Conservation (phyloP, 352 stramenopile genomes). For the Discostella stelligera region DNA sequence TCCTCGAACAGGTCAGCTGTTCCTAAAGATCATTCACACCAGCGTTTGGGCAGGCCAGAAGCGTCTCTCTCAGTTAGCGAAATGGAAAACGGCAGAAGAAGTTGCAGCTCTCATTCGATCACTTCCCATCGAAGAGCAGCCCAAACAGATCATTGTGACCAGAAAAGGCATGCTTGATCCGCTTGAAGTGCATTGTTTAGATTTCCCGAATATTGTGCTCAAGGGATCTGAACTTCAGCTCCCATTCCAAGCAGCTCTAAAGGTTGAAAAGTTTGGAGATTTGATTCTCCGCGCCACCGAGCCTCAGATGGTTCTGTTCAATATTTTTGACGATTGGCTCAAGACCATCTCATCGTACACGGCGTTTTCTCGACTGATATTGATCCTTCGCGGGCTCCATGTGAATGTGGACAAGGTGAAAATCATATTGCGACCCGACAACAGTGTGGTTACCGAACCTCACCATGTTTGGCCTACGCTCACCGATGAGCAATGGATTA, state of each 20-base stretch:
- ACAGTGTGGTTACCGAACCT: constrained; percentile 96
- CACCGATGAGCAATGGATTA: constrained; percentile 99
- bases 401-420: constrained; percentile 90
- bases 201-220: constrained; percentile 99
- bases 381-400: constrained; percentile 98
- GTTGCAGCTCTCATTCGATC: constrained; percentile 98
- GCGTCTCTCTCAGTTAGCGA: constrained; percentile 97
- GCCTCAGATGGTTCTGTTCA: constrained; percentile 99
- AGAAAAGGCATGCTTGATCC: constrained; percentile 99
- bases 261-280: constrained; percentile 99
- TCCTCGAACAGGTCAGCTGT: constrained; percentile 97
- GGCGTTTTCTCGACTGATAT: constrained; percentile 98
- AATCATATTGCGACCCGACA: constrained; percentile 96
- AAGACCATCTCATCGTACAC: constrained; percentile 99
- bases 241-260: constrained; percentile 98
- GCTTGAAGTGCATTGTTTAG: constrained; percentile 97
- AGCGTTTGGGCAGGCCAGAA: constrained; percentile 99
- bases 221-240: constrained; percentile 98
- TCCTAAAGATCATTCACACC: constrained; percentile 99
- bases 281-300: constrained; percentile 99
- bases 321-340: constrained; percentile 99
- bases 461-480: constrained; percentile 99
- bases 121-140: constrained; percentile 98
- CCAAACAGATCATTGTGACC: constrained; percentile 99
- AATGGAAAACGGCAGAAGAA: constrained; percentile 99